Base-by-base conservation (phyloP, 345 rosid species). In the Salix viminalis region DNA sequence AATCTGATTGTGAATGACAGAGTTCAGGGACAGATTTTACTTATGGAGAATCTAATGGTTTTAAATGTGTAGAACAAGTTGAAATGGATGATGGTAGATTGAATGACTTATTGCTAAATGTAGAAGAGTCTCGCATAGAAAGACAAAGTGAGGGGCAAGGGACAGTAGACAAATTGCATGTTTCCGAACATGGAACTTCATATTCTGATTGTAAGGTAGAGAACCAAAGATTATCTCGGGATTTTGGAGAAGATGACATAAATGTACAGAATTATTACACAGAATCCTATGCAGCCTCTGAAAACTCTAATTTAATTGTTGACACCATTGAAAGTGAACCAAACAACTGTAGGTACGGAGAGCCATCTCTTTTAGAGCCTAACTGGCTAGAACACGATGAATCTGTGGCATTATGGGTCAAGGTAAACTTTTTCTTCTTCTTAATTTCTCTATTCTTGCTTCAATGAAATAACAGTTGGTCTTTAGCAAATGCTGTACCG, bases 331-430 rank as follows among this genome's bases (percentile, higher is more conserved):
- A 84, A 83, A 85, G 82, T 52, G 89, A 89, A 69, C 86, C 85
- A 58, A 84, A 76, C 80, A 84, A 86, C 78, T 84, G 66, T 52
- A 86, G 77, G 75, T 91, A 89, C 44, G 90, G 85, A 75, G 94
- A 88, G 34, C 81, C 79, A n/a, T 85, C 89, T 54, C 81, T 85
- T 81, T 77, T 86, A 18, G 96, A 91, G 71, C 90, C 95, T 21
- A 87, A 89, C 83, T 92, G 97, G 97, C 81, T 93, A n/a, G 91
- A 88, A 79, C 81, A 76, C 77, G 98, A 93, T 81, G 94, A 91
- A 83, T 87, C 97, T 71, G 85, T 90, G 79, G 97, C 99, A 78
- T 79, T 93, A 41, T 96, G 99, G 99, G 99, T 96, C 75, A 96
- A 93, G 98, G 99, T 96, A 86, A 70, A 42, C n/a, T 28, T 79